Evolutionary conservation across 805 yeast species (phyloP).

Genomic region (Ogataea angusta): DNA sequence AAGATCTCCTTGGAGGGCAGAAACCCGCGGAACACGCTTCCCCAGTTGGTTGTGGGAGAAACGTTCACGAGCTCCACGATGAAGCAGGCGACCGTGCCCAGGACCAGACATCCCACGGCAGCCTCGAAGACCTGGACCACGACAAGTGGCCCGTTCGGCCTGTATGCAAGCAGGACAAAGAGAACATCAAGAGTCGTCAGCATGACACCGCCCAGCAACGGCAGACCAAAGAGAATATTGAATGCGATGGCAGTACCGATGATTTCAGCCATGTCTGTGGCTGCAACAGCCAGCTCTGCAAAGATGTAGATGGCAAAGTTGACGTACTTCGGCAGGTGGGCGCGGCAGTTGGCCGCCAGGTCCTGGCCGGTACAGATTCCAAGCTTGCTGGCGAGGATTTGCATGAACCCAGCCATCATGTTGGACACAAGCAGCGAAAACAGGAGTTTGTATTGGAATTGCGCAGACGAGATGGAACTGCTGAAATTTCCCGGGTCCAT

Average conservation of each 20-base stretch:
- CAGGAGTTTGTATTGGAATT: constrained; percentile 68
- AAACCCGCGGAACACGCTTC: constrained; percentile 68
- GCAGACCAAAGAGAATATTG: constrained; percentile 76
- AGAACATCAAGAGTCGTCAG: constrained; percentile 84
- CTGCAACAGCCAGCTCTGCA: constrained; percentile 89
- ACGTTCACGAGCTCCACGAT: constrained; percentile 73
- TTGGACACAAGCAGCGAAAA: constrained; percentile 80
- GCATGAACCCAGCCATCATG: constrained; percentile 82
- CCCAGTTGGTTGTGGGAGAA: constrained; percentile 48
- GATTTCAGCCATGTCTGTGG: constrained; percentile 95
- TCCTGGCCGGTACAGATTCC: constrained; percentile 96
- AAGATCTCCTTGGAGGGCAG: constrained; percentile 46
- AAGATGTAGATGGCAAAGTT: constrained; percentile 64
- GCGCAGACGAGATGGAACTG: constrained; percentile 83
- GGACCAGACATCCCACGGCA: constrained; percentile 72
- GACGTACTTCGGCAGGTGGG: constrained; percentile 60
- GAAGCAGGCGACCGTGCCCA: constrained; percentile 84
- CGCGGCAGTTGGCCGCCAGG: constrained; percentile 81
- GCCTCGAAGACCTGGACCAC: constrained; percentile 78
- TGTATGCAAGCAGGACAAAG: constrained; percentile 81
- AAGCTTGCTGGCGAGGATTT: constrained; percentile 76
- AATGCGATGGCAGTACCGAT: constrained; percentile 96
- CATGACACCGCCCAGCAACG: constrained; percentile 78
- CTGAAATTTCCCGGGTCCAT: constrained; percentile 98
- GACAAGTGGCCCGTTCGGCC: constrained; percentile 77